Percentiles rank a stretch among this genome's conserved stretches.
Conservation (phyloP, 1,284 basidiomycete species). For the Agaricales sp. region DNA sequence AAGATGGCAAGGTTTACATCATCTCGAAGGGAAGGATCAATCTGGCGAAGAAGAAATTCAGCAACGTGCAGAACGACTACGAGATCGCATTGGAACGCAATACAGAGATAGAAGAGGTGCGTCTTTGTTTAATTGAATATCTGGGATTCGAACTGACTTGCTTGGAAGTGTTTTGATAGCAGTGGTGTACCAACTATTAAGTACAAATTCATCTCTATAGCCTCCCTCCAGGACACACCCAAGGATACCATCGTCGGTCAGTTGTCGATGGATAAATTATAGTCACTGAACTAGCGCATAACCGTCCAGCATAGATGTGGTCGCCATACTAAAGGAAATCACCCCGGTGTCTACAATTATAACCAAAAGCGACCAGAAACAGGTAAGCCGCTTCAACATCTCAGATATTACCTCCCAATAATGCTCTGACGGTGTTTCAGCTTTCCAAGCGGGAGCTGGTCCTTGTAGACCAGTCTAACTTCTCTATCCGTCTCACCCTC, state of each 20-base stretch:
- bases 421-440: too few species aligned
- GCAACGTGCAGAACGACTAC: slow-evolving; percentile 87
- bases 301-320: slow-evolving; percentile 51
- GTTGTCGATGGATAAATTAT: slow-evolving; percentile 18
- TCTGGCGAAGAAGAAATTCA: slow-evolving; percentile 97
- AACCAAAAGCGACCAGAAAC: slow-evolving; percentile 63
- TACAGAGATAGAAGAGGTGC: slow-evolving; percentile 76
- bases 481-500: slow-evolving; percentile 78
- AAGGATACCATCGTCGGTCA: slow-evolving; percentile 77
- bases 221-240: slow-evolving; percentile 47
- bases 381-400: slow-evolving; percentile 30
- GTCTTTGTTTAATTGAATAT: slow-evolving; percentile 9
- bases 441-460: slow-evolving; percentile 82
- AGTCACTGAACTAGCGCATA: slow-evolving; percentile 14
- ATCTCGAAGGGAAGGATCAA: slow-evolving; percentile 88
- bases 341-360: slow-evolving; percentile 60
- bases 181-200: slow-evolving; percentile 70
- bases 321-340: slow-evolving; percentile 80
- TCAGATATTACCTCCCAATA: too few species aligned
- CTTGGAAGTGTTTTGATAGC: slow-evolving; percentile 63
- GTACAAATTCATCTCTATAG: slow-evolving; percentile 74
- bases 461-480: slow-evolving; percentile 80
- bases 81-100: slow-evolving; percentile 83
- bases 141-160: slow-evolving; percentile 4
- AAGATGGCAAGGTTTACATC: slow-evolving; percentile 92